Evolutionary conservation across 306 rosid species (phyloP).

Genomic region (Psophocarpus tetragonolobus): DNA sequence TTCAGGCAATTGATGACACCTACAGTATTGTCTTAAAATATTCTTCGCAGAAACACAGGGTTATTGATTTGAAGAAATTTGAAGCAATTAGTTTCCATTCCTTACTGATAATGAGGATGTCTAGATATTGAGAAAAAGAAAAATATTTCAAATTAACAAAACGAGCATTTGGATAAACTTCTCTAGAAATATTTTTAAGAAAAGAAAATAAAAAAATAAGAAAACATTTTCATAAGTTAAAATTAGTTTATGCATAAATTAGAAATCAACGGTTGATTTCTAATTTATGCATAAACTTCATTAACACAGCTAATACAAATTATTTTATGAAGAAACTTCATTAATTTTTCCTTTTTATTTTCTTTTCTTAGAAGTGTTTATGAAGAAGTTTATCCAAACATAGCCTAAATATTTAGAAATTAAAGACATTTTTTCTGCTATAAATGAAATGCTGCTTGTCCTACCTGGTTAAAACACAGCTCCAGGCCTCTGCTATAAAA

Average conservation of each 20-base stretch:
- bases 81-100: slow-evolving; percentile 11
- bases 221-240: too few relatives aligned
- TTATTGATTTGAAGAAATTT: neutral
- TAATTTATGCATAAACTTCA: too few relatives aligned
- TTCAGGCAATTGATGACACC: slow-evolving; percentile 25
- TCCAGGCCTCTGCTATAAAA: slow-evolving; percentile 88
- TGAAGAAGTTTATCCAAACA: too few relatives aligned
- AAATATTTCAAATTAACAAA: neutral
- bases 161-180: too few relatives aligned
- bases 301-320: too few relatives aligned
- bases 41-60: neutral
- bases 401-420: neutral
- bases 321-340: too few relatives aligned
- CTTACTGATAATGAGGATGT: neutral
- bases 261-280: too few relatives aligned
- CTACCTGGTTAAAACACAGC: slow-evolving; percentile 90
- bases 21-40: neutral
- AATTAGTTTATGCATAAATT: too few relatives aligned
- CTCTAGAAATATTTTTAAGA: too few relatives aligned
- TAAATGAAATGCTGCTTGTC: slow-evolving; percentile 28
- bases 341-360: too few relatives aligned
- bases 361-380: too few relatives aligned
- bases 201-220: too few relatives aligned
- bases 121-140: neutral
- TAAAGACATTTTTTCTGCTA: neutral